Evolutionary conservation across 139 green algal genomes (phyloP).

Genomic region (Chlamydomonas applanata): DNA sequence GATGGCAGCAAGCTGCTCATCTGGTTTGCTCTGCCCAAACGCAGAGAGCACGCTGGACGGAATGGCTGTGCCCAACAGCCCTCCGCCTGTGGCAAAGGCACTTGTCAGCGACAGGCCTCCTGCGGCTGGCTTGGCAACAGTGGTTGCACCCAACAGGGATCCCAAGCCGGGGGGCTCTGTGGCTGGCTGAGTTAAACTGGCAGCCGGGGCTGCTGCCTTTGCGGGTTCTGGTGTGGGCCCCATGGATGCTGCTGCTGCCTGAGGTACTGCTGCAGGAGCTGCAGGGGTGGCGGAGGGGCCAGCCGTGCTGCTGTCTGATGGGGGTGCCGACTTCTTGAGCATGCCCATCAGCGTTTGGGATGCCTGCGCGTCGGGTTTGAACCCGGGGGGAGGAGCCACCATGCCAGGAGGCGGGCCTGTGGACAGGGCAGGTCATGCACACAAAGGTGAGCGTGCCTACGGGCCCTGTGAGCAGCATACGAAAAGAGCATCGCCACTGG

Average conservation of each 20-base stretch:
- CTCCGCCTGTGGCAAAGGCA: not conserved
- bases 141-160: not conserved
- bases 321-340: not conserved
- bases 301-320: not conserved
- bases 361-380: not conserved
- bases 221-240: not conserved
- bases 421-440: not conserved
- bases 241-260: not conserved
- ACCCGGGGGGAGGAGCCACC: not conserved
- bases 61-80: not conserved
- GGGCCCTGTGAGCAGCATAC: too few species aligned
- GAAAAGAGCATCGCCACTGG: too few species aligned
- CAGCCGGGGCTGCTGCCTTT: not conserved
- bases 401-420: conserved; percentile 7
- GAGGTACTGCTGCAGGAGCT: not conserved
- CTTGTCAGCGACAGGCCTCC: not conserved
- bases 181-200: not conserved
- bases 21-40: not conserved
- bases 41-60: not conserved
- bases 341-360: not conserved
- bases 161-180: not conserved
- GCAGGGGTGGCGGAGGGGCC: not conserved
- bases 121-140: not conserved
- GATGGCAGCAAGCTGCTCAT: not conserved
- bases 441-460: not conserved